Base-by-base conservation (phyloP, 106 monocot species). In the Agapanthus africanus region DNA sequence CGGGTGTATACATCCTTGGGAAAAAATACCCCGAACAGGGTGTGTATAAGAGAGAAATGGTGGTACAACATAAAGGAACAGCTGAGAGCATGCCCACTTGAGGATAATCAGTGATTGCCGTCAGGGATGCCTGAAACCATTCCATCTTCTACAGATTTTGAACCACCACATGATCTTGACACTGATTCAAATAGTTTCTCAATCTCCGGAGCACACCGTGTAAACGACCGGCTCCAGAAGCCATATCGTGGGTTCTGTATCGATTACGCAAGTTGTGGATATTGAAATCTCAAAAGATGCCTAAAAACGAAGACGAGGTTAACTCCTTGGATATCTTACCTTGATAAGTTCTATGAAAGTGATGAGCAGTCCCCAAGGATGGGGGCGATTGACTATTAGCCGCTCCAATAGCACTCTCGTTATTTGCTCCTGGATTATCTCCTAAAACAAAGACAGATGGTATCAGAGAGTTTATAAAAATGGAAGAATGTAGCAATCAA, bases 281-380 rank as follows among this genome's bases (percentile, higher is more conserved):
- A n/a, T n/a, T n/a, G n/a, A n/a, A n/a, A n/a, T n/a, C n/a, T n/a
- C n/a, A n/a, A n/a, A n/a, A n/a, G n/a, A n/a, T n/a, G n/a, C n/a
- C n/a, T n/a, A n/a, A n/a, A n/a, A n/a, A n/a, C n/a, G n/a, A n/a
- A n/a, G n/a, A n/a, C n/a, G n/a, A n/a, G n/a, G n/a, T n/a, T n/a
- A n/a, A n/a, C n/a, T n/a, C n/a, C n/a, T n/a, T n/a, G n/a, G n/a
- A n/a, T n/a, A n/a, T n/a, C 15, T n/a, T 85, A 91, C 95, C 91
- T 95, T 95, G 65, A 95, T 88, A 14, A 95, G 73, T 67, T 95
- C 95, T 61, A 95, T 91, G 50, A 95, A 95, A 68, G 95, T 95
- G 41, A 95, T 86, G 3, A 95, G 86, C 40, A 95, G 71, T 6
- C 95, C 95, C 95, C 95, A 95, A 0, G 95, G 95, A 73, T 91